Base-by-base conservation (phyloP, 148 eudicot species). In the Heliamphora exappendiculata region DNA sequence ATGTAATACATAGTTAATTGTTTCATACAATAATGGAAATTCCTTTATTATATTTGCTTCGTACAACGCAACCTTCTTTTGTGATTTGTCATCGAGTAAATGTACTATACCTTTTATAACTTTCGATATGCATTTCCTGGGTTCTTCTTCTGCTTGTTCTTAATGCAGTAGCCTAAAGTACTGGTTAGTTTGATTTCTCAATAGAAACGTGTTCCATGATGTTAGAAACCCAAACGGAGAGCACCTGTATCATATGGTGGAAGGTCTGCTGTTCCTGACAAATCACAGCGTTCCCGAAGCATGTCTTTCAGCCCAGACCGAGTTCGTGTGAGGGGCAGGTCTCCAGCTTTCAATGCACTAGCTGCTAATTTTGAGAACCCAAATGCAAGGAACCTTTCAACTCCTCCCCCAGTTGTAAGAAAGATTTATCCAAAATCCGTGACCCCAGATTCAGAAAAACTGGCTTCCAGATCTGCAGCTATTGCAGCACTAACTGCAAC, bases 221-320 rank as follows among this genome's bases (percentile, higher is more conserved):
- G 34, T 53, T 75, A 96, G 99, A 96, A 96, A 87, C 97, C 97
- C 29, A 96, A 89, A 85, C 85, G 99, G 82, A 87, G 99, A 86
- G 74, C 89, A 13, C 90, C 98, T 41, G 86, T 84, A 73, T 79
- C 93, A 78, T 88, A 82, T 76, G 86, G 90, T 51, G 94, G 97
- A 80, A 86, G 99, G 75, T 93, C 98, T n/a, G 78, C 92, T 77
- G 87, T 88, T 67, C 88, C 91, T 13, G 99, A 96, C 70, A 91
- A 96, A 84, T 81, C 99, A 47, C 98, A 93, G 71, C 94, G 97
- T 67, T 96, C 99, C 19, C 85, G 99, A 88, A 96, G 99, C 70
- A 82, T 93, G 87, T 89, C 97, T 72, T 88, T 88, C 80, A 90
- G 94, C 82, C 88, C 95, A 19, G 99, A 96, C 13, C 86, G 99